These are phyloP conservation scores for Auxenochlorella pyrenoidosa DNA, from an alignment of 139 green algal species.

Conservation along the genomic window DNA sequence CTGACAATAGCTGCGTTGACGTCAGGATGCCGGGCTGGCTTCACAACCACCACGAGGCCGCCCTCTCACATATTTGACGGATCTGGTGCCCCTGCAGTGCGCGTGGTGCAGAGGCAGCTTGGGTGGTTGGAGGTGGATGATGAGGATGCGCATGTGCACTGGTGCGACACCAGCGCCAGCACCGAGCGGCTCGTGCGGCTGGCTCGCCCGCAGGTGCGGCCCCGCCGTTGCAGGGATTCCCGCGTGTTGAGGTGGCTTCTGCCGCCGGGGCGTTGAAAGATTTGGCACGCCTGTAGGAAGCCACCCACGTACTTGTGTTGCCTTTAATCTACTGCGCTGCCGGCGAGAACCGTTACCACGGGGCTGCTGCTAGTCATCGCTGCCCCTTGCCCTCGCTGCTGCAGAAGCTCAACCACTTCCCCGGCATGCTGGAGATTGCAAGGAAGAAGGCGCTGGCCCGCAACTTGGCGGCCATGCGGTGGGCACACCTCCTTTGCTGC, in stretches of 20 bases:
- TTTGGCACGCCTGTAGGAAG: no score
- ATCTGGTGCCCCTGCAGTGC: conserved; percentile 46
- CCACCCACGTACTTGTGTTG: no score
- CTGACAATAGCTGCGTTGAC: background rate
- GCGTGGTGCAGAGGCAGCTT: conserved; percentile 69
- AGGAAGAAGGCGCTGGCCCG: conserved; percentile 83
- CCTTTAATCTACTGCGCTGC: no score
- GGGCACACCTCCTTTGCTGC: background rate
- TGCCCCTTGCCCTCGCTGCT: background rate
- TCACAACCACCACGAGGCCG: no score
- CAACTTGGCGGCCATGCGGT: conserved; percentile 69
- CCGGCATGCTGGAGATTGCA: conserved; percentile 81
- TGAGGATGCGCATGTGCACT: conserved; percentile 79
- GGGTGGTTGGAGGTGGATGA: conserved; percentile 79
- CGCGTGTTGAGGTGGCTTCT: background rate
- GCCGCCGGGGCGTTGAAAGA: no score
- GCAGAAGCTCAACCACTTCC: conserved; percentile 93
- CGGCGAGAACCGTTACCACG: no score
- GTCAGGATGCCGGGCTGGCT: no score
- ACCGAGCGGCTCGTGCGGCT: conserved; percentile 77
- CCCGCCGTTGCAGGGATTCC: background rate
- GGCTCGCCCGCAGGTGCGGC: conserved; percentile 58
- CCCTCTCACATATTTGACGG: no score
- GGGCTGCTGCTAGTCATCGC: no score
- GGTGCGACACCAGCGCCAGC: conserved; percentile 79